Evolutionary conservation across 2,329 filamentous ascomycete species (phyloP).

Genomic region (Venturia asperata): DNA sequence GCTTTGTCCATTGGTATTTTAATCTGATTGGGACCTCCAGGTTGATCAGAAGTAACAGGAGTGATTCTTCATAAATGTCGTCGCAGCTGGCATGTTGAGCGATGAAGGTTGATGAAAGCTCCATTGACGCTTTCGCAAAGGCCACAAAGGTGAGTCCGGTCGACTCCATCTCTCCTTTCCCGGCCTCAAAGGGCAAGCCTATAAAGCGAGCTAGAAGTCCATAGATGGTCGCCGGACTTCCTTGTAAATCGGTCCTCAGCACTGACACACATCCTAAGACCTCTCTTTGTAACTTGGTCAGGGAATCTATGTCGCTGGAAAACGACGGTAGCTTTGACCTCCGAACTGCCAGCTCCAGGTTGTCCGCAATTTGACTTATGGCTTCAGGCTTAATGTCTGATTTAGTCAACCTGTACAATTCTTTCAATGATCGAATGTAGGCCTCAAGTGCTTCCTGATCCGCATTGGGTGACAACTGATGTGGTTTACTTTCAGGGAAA

Average conservation of each 20-base stretch:
- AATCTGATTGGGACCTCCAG: slow-evolving; percentile 46
- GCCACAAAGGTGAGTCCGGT: slow-evolving; percentile 75
- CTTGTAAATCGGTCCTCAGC: slow-evolving; percentile 58
- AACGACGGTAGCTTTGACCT: slow-evolving; percentile 62
- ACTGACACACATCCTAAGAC: slow-evolving; percentile 61
- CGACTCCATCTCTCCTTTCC: slow-evolving; percentile 21
- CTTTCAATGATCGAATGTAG: slow-evolving; percentile 69
- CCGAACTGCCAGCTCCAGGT: slow-evolving; percentile 65
- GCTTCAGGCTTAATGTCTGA: slow-evolving; percentile 54
- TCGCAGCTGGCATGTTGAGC: slow-evolving; percentile 52
- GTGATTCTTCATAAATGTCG: slow-evolving; percentile 9
- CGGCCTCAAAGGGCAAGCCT: slow-evolving; percentile 56
- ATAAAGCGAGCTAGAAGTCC: slow-evolving; percentile 63
- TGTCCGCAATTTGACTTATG: slow-evolving; percentile 60
- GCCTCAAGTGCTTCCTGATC: slow-evolving; percentile 80
- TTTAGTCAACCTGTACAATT: slow-evolving; percentile 71
- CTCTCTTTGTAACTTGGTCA: slow-evolving; percentile 64
- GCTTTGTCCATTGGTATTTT: slow-evolving; percentile 72
- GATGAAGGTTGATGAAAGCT: slow-evolving; percentile 56
- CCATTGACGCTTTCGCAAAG: slow-evolving; percentile 75
- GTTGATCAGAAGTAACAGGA: slow-evolving; percentile 1
- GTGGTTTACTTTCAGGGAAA: slow-evolving; percentile 25
- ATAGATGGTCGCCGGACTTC: slow-evolving; percentile 62
- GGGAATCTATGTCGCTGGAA: slow-evolving; percentile 62
- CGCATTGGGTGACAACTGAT: slow-evolving; percentile 23